Evolutionary conservation across 1,139 yeast species (phyloP).

Genomic region (Blastobotrys elegans): DNA sequence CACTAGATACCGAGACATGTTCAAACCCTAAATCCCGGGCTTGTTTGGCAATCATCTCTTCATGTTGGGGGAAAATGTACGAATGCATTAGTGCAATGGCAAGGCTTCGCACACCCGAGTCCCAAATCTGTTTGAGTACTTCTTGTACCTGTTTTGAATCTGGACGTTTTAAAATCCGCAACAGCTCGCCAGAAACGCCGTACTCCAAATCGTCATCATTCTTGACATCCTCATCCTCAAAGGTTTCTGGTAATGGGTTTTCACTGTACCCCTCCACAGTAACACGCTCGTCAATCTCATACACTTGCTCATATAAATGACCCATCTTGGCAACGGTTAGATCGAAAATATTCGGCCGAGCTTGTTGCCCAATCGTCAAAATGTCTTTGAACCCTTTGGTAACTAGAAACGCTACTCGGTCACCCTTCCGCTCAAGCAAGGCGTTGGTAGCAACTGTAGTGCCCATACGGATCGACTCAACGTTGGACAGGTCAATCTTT

Average conservation of each 20-base stretch:
- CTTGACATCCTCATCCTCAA: constrained; percentile 25
- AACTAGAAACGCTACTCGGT: constrained; percentile 55
- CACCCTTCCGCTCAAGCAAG: constrained; percentile 62
- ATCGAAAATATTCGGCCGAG: constrained; percentile 67
- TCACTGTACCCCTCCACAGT: constrained; percentile 64
- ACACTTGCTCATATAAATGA: constrained; percentile 56
- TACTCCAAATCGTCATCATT: constrained; percentile 36
- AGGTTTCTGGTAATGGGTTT: constrained; percentile 43
- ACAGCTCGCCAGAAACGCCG: constrained; percentile 63
- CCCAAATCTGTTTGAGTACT: constrained; percentile 42
- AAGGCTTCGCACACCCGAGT: constrained; percentile 55
- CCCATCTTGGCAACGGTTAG: constrained; percentile 54
- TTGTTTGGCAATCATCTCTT: constrained; percentile 48
- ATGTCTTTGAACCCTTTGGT: constrained; percentile 66
- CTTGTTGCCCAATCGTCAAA: constrained; percentile 64
- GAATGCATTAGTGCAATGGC: constrained; percentile 69
- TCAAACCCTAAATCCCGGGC: constrained; percentile 58
- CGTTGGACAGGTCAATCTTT: constrained; percentile 43
- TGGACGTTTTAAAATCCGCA: constrained; percentile 50
- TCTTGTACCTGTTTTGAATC: constrained; percentile 40
- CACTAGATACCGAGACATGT: constrained; percentile 60
- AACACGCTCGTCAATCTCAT: constrained; percentile 69
- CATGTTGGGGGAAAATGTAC: constrained; percentile 65
- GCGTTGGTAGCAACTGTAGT: constrained; percentile 82
- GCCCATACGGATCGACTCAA: constrained; percentile 65